These are phyloP conservation scores for Entoloma clypeatum DNA, from an alignment of 1,284 basidiomycete genomes.

Conservation along the genomic window DNA sequence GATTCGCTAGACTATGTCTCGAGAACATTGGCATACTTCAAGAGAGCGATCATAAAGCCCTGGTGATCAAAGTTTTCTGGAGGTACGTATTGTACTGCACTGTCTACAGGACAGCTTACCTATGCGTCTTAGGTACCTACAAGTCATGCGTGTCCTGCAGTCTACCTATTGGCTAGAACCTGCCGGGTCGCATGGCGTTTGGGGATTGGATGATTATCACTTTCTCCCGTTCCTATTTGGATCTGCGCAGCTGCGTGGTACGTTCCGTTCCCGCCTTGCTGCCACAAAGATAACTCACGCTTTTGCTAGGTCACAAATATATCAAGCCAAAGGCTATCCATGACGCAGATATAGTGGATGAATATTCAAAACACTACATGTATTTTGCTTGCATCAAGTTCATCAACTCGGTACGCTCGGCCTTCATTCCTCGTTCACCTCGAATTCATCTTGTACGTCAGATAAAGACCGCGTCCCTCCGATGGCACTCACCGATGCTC, in stretches of 20 bases:
- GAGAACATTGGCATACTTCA: slow-evolving; percentile 69
- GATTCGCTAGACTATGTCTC: slow-evolving; percentile 69
- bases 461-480: slow-evolving; percentile 93
- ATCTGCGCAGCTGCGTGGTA: slow-evolving; percentile 76
- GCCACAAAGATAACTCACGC: not conserved
- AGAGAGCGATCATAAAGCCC: slow-evolving; percentile 66
- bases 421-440: not conserved
- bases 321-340: slow-evolving; percentile 92
- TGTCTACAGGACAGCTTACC: slow-evolving; percentile 1
- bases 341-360: slow-evolving; percentile 89
- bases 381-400: slow-evolving; percentile 96
- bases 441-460: slow-evolving; percentile 28
- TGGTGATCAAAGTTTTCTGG: slow-evolving; percentile 93
- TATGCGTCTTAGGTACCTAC: slow-evolving; percentile 67
- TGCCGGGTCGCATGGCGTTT: slow-evolving; percentile 96
- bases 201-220: slow-evolving; percentile 98
- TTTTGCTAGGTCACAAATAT: slow-evolving; percentile 73
- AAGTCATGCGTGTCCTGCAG: slow-evolving; percentile 88
- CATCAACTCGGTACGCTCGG: slow-evolving; percentile 83
- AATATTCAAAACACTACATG: slow-evolving; percentile 92
- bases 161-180: slow-evolving; percentile 98
- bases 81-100: slow-evolving; percentile 41
- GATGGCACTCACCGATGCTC: slow-evolving; percentile 99
- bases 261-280: slow-evolving; percentile 6
- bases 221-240: slow-evolving; percentile 95